Evolutionary conservation across 192 early-diverging fungal genomes (phyloP).

Genomic region (Ramicandelaber brevisporus): DNA sequence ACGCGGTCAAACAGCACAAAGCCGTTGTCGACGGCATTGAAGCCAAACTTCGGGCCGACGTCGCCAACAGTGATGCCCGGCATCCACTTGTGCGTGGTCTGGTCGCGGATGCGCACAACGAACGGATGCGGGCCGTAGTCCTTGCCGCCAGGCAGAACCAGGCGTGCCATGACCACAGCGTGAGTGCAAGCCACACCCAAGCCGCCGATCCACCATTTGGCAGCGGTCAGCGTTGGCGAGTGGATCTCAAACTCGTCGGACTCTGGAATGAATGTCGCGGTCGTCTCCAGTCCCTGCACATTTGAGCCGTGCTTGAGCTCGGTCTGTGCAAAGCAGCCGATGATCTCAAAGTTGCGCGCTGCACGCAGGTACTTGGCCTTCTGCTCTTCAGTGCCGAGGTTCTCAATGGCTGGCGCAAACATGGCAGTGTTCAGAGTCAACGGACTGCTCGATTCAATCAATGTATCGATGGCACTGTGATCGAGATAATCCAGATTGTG

Average conservation of each 20-base stretch:
- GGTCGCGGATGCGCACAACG: conserved; percentile 51
- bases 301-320: conserved; percentile 45
- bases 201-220: conserved; percentile 78
- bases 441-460: conserved; percentile 14
- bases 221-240: conserved; percentile 41
- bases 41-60: conserved; percentile 73
- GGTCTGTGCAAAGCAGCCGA: conserved; percentile 71
- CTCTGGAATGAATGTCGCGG: conserved; percentile 53
- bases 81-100: conserved; percentile 42
- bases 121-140: conserved; percentile 55
- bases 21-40: conserved; percentile 66
- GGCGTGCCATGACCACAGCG: conserved; percentile 62
- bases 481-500: conserved; percentile 8
- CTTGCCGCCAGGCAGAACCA: conserved; percentile 49
- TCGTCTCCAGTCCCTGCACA: conserved; percentile 77
- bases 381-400: conserved; percentile 54
- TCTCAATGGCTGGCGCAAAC: conserved; percentile 59
- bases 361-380: conserved; percentile 45
- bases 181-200: conserved; percentile 56
- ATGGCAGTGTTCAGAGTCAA: conserved; percentile 51
- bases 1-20: conserved; percentile 59
- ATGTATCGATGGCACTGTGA: conserved; percentile 25
- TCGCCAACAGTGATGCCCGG: conserved; percentile 63
- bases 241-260: conserved; percentile 74
- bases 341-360: conserved; percentile 43